Conservation (phyloP, 1,284 basidiomycete species). For the Microbotryum saponariae region DNA sequence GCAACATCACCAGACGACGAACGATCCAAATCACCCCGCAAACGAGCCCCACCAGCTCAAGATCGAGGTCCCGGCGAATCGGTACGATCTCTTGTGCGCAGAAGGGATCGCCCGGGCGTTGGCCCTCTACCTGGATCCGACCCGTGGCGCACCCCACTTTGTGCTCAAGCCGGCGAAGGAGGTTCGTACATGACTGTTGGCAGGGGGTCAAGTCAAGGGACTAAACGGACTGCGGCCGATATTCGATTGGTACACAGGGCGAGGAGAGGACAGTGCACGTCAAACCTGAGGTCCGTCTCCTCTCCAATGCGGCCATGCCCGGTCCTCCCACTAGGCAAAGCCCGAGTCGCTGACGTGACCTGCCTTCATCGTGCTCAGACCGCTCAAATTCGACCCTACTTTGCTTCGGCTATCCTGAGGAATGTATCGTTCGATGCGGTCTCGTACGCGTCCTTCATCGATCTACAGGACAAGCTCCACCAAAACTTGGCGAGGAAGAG, state of each 20-base stretch:
- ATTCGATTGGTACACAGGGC: background rate
- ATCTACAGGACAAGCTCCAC: conserved; percentile 96
- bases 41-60: conserved; percentile 71
- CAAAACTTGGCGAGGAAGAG: conserved; percentile 87
- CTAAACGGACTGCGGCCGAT: background rate
- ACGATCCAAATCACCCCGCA: conserved; percentile 29
- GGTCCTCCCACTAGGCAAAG: too few species aligned
- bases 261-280: conserved; percentile 55
- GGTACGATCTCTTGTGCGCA: conserved; percentile 95
- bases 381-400: conserved; percentile 75
- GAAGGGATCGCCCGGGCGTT: conserved; percentile 90
- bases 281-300: conserved; percentile 56
- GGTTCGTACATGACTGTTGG: background rate
- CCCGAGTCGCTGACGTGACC: background rate
- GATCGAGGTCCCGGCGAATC: conserved; percentile 96
- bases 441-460: conserved; percentile 95
- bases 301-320: too few species aligned
- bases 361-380: conserved; percentile 48
- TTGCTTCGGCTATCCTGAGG: conserved; percentile 83
- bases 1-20: conserved; percentile 18
- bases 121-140: conserved; percentile 61
- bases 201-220: background rate
- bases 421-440: conserved; percentile 77
- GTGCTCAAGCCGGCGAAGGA: conserved; percentile 23
- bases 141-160: conserved; percentile 21